phyloP scores from a whole-genome alignment of 2,329 filamentous ascomycete species.

The Venturia effusa region DNA sequence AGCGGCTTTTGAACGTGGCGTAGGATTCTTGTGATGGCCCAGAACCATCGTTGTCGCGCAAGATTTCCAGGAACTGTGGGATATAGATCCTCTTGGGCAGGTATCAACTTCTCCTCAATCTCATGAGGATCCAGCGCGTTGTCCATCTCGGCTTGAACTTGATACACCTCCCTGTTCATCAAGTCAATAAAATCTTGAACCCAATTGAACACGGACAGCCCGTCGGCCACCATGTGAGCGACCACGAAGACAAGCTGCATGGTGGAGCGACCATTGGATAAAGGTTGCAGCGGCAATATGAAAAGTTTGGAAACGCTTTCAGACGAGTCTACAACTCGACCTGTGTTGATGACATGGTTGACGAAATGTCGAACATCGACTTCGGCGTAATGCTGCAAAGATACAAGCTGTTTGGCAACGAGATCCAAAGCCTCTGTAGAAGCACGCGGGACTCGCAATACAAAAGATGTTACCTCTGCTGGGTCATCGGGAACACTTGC shows the following conservation, averaged over 20 bases:
- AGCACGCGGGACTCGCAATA: constrained; percentile 22
- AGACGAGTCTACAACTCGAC: constrained; percentile 27
- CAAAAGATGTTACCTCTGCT: constrained; percentile 18
- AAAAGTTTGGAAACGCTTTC: constrained; percentile 28
- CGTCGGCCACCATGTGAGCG: constrained; percentile 37
- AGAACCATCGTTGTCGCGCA: constrained; percentile 36
- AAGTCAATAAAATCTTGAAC: constrained; percentile 29
- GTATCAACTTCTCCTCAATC: constrained; percentile 11
- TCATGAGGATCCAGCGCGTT: constrained; percentile 13
- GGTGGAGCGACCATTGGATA: constrained; percentile 18
- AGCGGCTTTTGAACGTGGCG: constrained; percentile 30
- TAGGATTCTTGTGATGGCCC: constrained; percentile 34
- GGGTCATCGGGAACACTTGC: constrained; percentile 19
- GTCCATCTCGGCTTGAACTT: constrained; percentile 2
- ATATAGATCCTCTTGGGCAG: constrained; percentile 37
- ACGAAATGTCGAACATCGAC: constrained; percentile 29
- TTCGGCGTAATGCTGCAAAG: constrained; percentile 22
- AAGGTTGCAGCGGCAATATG: constrained; percentile 23
- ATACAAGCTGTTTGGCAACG: constrained; percentile 23
- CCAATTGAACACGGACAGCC: constrained; percentile 31
- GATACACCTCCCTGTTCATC: constrained; percentile 21
- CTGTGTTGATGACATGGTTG: constrained; percentile 31
- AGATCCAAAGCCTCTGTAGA: constrained; percentile 21
- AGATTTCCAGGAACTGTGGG: constrained; percentile 26
- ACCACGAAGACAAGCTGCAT: constrained; percentile 29